Evolutionary conservation across 2,329 filamentous ascomycete genomes (phyloP), one percentile per base, ranked within the genome.

Genomic region (Herpotrichia juniperi): DNA sequence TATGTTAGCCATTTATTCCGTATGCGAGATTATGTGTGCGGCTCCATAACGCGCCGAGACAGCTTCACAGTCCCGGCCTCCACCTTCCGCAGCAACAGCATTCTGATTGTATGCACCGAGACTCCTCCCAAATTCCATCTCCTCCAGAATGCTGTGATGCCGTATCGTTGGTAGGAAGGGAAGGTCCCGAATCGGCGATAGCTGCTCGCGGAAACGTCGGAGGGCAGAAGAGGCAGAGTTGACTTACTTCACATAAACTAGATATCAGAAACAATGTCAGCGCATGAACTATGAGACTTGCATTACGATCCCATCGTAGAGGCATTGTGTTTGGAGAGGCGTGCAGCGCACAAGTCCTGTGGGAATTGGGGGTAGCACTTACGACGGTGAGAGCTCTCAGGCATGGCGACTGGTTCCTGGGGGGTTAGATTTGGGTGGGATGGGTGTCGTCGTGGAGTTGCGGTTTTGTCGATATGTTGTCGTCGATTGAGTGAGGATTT

Each of bases 191-290:
- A 24, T 48, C n/a, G 34, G 22, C n/a, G 37, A 19, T 30, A n/a
- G 17, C 44, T 34, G 8, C 22, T 25, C 46, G 39, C 25, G 39
- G 32, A 11, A 3, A 14, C 10, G 10, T 42, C 34, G 42, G 48
- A 51, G 42, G 40, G 42, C 11, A 42, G 25, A 42, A 31, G 28
- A 19, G 45, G 35, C n/a, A 28, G 14, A 44, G 14, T 11, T 28
- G 42, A 57, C 56, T 55, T 54, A 66, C 65, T 75, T 75, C 54
- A 75, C 72, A 62, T 75, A 75, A 62, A 75, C 66, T 69, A 56
- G 17, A 50, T 44, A 22, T 12, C n/a, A 48, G 22, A 19, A 26
- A 46, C 42, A 31, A 47, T 46, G 53, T 62, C 48, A 62, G 59
- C 57, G 40, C 32, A 44, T 37, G 17, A 16, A 19, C 25, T 24